Base-by-base conservation (phyloP, 208 protist genomes). In the Kentomonas sorsogonicus region DNA sequence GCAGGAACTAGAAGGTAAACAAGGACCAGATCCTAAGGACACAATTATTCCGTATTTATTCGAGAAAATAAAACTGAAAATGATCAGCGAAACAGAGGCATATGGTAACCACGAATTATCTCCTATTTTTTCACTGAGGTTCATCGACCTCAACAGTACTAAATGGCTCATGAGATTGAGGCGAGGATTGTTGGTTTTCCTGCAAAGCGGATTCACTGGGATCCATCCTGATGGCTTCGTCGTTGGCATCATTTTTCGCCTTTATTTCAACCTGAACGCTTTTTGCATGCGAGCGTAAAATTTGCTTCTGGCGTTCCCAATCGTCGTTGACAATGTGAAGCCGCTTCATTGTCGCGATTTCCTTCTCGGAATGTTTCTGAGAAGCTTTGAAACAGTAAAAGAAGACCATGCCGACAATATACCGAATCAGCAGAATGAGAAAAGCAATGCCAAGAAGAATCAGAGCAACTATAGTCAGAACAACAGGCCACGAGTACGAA, bases 261-360 rank as follows among this genome's bases (percentile, higher is more conserved):
- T 69, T 51, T 47, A 86, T 78, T 63, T 85, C 77, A 2, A 83
- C 53, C 60, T 74, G 65, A 33, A 89, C 78, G 51, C 74, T 85
- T 20, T 61, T 52, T 11, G 77, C 78, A 58, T 89, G 78, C n/a
- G 66, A 71, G 4, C 72, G 57, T 53, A 85, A 61, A 25, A 89
- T 72, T 22, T 75, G 64, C 55, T 81, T 79, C 56, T 90, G 83
- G 41, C 79, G 63, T 46, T 68, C 55, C 83, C 83, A 90, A 55
- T 90, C 83, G 63, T 90, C 78, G 38, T 90, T 86, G 22, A 86
- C 77, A 6, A 89, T 59, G 53, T 85, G 72, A 34, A 72, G 38
- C 43, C 39, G 44, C 63, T 77, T 88, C 30, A 83, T 43, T 25
- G 20, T 25, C 26, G 67, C 64, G 36, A 79, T 60, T 22, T 88